Conservation (phyloP, 169 alveolate genomes). For the Ophryocystis elektroscirrha region DNA sequence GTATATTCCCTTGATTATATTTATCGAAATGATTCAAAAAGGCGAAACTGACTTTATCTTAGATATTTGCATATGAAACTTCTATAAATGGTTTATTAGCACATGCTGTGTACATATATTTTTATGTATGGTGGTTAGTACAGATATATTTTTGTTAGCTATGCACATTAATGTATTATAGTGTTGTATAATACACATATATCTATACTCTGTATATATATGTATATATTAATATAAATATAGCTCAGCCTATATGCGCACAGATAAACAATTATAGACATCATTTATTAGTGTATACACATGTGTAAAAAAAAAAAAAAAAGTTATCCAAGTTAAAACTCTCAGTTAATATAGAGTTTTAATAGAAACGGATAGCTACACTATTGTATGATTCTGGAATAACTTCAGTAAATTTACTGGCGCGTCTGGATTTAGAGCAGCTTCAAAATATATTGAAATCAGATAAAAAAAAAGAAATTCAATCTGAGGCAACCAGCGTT, state of each 20-base stretch:
- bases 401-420: not conserved
- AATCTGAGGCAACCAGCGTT: too few species aligned
- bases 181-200: not conserved
- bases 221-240: not conserved
- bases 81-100: too few species aligned
- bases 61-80: too few species aligned
- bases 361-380: not conserved
- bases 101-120: too few species aligned
- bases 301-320: not conserved
- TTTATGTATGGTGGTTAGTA: too few species aligned
- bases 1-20: too few species aligned
- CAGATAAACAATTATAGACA: not conserved
- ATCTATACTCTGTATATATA: not conserved
- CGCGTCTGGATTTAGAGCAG: not conserved
- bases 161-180: too few species aligned
- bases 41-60: too few species aligned
- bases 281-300: not conserved
- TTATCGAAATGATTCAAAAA: too few species aligned
- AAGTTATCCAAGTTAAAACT: not conserved
- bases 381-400: not conserved
- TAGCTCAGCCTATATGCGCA: not conserved
- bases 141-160: too few species aligned
- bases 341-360: not conserved
- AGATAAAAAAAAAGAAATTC: too few species aligned
- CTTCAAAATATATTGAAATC: not conserved